A percentile compares a stretch with the other conserved stretches of the same genome.
phyloP scores from a whole-genome alignment of 1,139 yeast genomes.

The Saccharomycopsis hybrid region DNA sequence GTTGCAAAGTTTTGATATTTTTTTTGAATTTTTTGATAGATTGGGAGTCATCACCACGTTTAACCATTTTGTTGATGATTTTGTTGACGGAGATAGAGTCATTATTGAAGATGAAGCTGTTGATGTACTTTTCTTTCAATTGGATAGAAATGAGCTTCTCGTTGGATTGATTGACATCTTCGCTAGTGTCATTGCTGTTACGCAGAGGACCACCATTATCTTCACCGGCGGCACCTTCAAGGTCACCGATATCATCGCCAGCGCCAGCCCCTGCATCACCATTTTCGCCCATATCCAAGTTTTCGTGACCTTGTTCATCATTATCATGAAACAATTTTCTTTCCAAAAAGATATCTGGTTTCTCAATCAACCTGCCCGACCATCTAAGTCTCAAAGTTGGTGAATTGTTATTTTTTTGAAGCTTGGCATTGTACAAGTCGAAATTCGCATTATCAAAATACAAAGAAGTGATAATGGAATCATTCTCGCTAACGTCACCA shows the following conservation, averaged over 20 bases:
- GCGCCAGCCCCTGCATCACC: slow-evolving; percentile 36
- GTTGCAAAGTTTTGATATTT: slow-evolving; percentile 53
- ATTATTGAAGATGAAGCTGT: slow-evolving; percentile 47
- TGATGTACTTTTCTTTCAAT: slow-evolving; percentile 67
- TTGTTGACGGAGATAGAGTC: slow-evolving; percentile 40
- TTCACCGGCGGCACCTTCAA: slow-evolving; percentile 22
- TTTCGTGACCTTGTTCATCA: slow-evolving; percentile 45
- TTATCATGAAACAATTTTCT: slow-evolving; percentile 58
- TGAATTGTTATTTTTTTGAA: slow-evolving; percentile 62
- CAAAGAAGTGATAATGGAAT: slow-evolving; percentile 78
- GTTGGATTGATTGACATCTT: slow-evolving; percentile 23
- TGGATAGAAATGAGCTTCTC: slow-evolving; percentile 31
- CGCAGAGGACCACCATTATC: slow-evolving; percentile 46
- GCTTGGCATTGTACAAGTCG: slow-evolving; percentile 79
- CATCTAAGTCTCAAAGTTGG: slow-evolving; percentile 82
- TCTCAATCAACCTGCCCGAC: slow-evolving; percentile 76
- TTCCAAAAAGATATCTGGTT: slow-evolving; percentile 75
- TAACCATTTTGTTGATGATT: slow-evolving; percentile 46
- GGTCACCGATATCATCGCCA: background rate
- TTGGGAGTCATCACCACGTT: slow-evolving; percentile 46
- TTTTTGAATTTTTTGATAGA: slow-evolving; percentile 43
- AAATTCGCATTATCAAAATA: slow-evolving; percentile 83
- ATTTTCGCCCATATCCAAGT: slow-evolving; percentile 24
- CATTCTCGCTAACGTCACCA: slow-evolving; percentile 41
- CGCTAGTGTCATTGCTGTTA: slow-evolving; percentile 39